Base-by-base conservation (phyloP, 768 basidiomycete species). In the Suillus bovinus region DNA sequence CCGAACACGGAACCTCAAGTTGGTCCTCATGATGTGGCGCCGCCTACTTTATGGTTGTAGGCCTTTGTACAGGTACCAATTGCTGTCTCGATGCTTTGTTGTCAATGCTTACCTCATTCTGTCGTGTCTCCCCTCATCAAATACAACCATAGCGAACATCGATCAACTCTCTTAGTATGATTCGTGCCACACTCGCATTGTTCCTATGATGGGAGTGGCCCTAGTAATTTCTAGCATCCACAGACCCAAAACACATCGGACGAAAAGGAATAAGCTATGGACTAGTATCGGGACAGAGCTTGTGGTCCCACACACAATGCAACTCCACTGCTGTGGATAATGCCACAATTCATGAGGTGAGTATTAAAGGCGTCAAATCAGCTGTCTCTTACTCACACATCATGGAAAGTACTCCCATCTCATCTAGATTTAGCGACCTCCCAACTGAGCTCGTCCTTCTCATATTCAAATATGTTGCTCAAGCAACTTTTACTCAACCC, bases 401-500 rank as follows among this genome's bases (percentile, higher is more conserved):
- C 53, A 54, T 54, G 34, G 53, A 17, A 17, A n/a, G 16, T 36
- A 24, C 53, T 44, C 22, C 63, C 44, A 38, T 63, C 67, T 47
- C 58, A 20, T 42, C 20, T 9, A 42, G 59, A 41, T 68, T 78
- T 60, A 63, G 66, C 27, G 49, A 57, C 17, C 73, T 78, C 49
- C 71, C 78, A 16, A 64, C 70, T 41, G 79, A 80, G 68, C 72
- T 79, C n/a, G 71, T 64, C 42, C 71, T 76, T 49, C 70, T 74
- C 46, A 73, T 80, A 44, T 66, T 79, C 41, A 66, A 69, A 20
- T 46, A 75, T 20, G 76, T 76, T 16, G 66, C 74, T 9, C 56
- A 65, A 6, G 74, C 76, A n/a, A 53, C 59, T 55, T 65, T 65
- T 46, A 1, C 57, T 31, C 24, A 46, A 52, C 6, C 61, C 42